Conservation (phyloP, 371 early-diverging fungal species). For the Syncephalastrum racemosum region DNA sequence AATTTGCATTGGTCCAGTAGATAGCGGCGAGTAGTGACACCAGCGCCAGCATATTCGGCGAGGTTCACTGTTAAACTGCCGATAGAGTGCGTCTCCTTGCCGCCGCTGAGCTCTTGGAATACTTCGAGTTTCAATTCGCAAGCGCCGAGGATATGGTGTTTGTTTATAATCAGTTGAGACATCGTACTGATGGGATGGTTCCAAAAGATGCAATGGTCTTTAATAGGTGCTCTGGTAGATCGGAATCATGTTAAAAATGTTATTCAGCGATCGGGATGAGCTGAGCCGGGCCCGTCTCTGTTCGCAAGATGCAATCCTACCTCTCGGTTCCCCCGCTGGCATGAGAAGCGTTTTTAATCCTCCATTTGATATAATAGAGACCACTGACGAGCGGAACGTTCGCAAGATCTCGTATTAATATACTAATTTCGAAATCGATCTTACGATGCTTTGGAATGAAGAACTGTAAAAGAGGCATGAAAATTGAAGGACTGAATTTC, state of each 20-base stretch:
- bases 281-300: neutral
- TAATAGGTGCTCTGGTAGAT: constrained; percentile 49
- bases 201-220: constrained; percentile 57
- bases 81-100: constrained; percentile 52
- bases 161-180: constrained; percentile 52
- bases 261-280: neutral
- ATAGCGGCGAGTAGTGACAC: constrained; percentile 37
- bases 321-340: constrained; percentile 46
- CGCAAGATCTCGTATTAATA: constrained; percentile 57
- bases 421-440: constrained; percentile 50
- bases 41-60: constrained; percentile 46
- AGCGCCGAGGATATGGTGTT: constrained; percentile 55
- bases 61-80: constrained; percentile 47
- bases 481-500: too few species aligned
- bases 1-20: constrained; percentile 47
- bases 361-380: constrained; percentile 66
- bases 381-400: constrained; percentile 69
- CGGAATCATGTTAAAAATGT: neutral
- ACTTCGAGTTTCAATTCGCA: constrained; percentile 58
- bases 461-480: constrained; percentile 39
- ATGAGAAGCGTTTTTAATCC: constrained; percentile 49
- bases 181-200: constrained; percentile 42
- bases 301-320: constrained; percentile 21
- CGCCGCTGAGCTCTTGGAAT: constrained; percentile 61
- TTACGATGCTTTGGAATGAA: constrained; percentile 61